phyloP scores from a whole-genome alignment of 768 basidiomycete genomes.

The Boletus patriciae region DNA sequence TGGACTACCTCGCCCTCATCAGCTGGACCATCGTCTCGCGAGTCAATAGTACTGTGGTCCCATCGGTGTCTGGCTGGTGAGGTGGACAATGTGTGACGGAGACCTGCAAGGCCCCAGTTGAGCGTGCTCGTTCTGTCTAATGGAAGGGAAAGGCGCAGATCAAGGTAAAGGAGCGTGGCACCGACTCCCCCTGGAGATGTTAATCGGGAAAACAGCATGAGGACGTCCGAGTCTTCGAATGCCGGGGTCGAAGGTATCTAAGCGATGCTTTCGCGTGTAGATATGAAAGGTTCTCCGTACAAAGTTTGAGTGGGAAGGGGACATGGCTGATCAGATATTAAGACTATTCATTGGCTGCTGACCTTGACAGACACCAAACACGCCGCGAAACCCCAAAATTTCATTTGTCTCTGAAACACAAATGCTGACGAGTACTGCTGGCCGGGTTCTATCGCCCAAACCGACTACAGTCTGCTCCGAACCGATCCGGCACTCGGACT shows the following conservation, averaged over 20 bases:
- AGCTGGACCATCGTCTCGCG: conserved; percentile 3
- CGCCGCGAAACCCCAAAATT: too few relatives aligned
- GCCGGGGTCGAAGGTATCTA: conserved; percentile 17
- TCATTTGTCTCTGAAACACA: too few relatives aligned
- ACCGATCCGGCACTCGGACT: too few relatives aligned
- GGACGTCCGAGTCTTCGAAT: conserved; percentile 29
- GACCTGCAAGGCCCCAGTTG: conserved; percentile 26
- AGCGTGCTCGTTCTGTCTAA: conserved; percentile 17
- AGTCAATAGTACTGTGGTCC: conserved; percentile 24
- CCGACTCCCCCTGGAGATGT: conserved; percentile 17
- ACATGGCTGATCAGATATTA: too few relatives aligned
- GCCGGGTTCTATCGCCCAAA: too few relatives aligned
- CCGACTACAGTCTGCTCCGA: too few relatives aligned
- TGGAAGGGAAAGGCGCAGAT: conserved; percentile 28
- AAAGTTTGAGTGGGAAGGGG: neutral
- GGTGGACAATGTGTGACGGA: conserved; percentile 22
- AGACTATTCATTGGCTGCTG: too few relatives aligned
- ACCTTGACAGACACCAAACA: too few relatives aligned
- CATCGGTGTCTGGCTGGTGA: conserved; percentile 18
- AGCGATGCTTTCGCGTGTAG: conserved; percentile 23
- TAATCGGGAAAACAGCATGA: conserved; percentile 29
- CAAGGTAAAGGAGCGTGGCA: conserved; percentile 24
- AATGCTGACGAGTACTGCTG: too few relatives aligned
- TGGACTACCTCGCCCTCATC: conserved; percentile 23
- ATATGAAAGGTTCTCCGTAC: conserved; percentile 22